Percentiles rank a stretch among this genome's conserved stretches.
Conservation (phyloP, 2,329 filamentous ascomycete species). For the Mariannaea sp. region DNA sequence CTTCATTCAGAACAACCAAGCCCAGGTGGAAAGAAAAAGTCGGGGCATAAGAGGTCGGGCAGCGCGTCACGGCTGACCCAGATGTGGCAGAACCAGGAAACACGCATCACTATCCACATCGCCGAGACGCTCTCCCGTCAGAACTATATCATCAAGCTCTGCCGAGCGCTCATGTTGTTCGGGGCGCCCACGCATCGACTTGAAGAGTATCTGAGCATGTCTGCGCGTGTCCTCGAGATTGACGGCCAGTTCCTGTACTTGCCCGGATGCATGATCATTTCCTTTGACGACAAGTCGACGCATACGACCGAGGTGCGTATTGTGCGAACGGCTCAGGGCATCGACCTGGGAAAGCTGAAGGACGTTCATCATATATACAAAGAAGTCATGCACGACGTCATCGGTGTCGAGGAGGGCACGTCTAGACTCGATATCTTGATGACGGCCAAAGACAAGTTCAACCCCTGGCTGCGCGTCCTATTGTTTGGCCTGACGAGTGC, state of each 20-base stretch:
- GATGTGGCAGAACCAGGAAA: slow-evolving; percentile 50
- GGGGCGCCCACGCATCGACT: slow-evolving; percentile 89
- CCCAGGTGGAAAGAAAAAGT: slow-evolving; percentile 39
- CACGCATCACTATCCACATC: slow-evolving; percentile 56
- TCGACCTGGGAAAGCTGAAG: slow-evolving; percentile 65
- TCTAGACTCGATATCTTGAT: slow-evolving; percentile 59
- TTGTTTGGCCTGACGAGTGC: slow-evolving; percentile 76
- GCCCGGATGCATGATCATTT: slow-evolving; percentile 90
- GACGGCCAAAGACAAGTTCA: slow-evolving; percentile 59
- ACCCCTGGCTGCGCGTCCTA: slow-evolving; percentile 58
- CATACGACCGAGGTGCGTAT: slow-evolving; percentile 71
- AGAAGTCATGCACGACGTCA: slow-evolving; percentile 64
- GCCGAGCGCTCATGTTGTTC: slow-evolving; percentile 82
- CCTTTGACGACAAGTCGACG: slow-evolving; percentile 73
- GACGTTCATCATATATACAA: slow-evolving; percentile 68
- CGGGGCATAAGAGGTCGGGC: slow-evolving; percentile 44
- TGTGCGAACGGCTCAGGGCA: slow-evolving; percentile 60
- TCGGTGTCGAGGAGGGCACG: slow-evolving; percentile 63
- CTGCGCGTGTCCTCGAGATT: slow-evolving; percentile 80
- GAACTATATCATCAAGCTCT: slow-evolving; percentile 81
- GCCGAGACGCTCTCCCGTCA: slow-evolving; percentile 76
- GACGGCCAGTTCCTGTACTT: slow-evolving; percentile 89
- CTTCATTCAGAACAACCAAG: slow-evolving; percentile 1
- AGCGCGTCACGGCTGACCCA: slow-evolving; percentile 46
- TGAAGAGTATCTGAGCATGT: slow-evolving; percentile 88